Percentiles rank a stretch among this genome's conserved stretches.
Conservation (phyloP, 208 protist genomes). For the Trypanosoma congolense region DNA sequence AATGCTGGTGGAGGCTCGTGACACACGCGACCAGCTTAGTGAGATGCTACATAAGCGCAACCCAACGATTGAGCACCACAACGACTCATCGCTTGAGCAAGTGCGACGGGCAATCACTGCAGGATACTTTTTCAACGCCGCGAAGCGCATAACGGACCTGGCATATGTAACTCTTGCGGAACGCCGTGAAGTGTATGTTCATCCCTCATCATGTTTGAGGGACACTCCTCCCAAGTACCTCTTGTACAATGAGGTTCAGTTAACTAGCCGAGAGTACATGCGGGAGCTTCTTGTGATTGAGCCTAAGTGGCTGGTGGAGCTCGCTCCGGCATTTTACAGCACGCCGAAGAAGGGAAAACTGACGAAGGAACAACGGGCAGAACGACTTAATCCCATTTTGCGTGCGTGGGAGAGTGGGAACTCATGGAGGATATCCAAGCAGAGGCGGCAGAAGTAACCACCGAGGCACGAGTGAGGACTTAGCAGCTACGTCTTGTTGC, state of each 20-base stretch:
- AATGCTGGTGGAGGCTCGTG: constrained; percentile 92
- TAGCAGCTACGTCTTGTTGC: too few relatives aligned
- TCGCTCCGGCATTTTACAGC: constrained; percentile 92
- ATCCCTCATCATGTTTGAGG: constrained; percentile 79
- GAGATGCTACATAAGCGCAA: constrained; percentile 94
- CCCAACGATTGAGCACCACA: constrained; percentile 91
- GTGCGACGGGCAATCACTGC: constrained; percentile 94
- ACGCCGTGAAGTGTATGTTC: constrained; percentile 84
- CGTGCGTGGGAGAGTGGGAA: constrained; percentile 85
- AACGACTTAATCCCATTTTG: constrained; percentile 80
- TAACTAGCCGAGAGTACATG: constrained; percentile 98
- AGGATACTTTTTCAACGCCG: constrained; percentile 98
- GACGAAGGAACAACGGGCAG: constrained; percentile 73
- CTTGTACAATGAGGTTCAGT: constrained; percentile 96
- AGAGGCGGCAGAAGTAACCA: constrained; percentile 44
- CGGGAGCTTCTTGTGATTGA: constrained; percentile 90
- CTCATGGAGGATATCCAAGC: constrained; percentile 85
- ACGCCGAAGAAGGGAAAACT: constrained; percentile 60
- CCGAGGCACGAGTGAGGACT: too few relatives aligned
- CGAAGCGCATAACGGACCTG: constrained; percentile 82
- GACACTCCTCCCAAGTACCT: constrained; percentile 93
- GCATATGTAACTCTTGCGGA: constrained; percentile 84
- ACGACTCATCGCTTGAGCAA: constrained; percentile 75
- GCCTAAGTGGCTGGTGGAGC: constrained; percentile 91
- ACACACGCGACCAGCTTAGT: constrained; percentile 96